These are phyloP conservation scores for Pythium brachiatum DNA, from an alignment of 352 stramenopile species.

Conservation along the genomic window DNA sequence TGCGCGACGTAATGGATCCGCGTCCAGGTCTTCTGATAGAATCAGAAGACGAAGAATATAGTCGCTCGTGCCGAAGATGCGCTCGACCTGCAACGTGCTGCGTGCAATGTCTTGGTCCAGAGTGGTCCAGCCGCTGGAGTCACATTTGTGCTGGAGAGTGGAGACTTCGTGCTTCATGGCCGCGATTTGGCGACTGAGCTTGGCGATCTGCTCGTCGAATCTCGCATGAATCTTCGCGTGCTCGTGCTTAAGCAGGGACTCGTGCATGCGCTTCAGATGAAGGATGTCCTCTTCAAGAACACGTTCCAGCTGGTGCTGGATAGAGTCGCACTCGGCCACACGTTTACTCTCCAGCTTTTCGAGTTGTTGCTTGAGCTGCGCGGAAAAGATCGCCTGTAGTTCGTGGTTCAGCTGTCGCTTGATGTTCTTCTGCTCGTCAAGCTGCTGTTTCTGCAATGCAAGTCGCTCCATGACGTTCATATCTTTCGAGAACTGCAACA, in stretches of 20 bases:
- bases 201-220: slow-evolving; percentile 46
- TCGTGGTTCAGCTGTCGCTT: slow-evolving; percentile 47
- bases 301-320: slow-evolving; percentile 46
- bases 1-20: slow-evolving; percentile 47
- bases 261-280: slow-evolving; percentile 65
- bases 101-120: slow-evolving; percentile 59
- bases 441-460: slow-evolving; percentile 46
- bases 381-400: slow-evolving; percentile 48
- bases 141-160: slow-evolving; percentile 48
- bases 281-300: slow-evolving; percentile 58
- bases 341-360: slow-evolving; percentile 42
- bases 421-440: slow-evolving; percentile 43
- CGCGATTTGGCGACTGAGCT: slow-evolving; percentile 37
- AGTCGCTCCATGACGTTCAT: slow-evolving; percentile 55
- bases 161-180: slow-evolving; percentile 42
- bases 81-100: slow-evolving; percentile 53
- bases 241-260: slow-evolving; percentile 50
- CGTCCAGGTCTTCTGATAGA: slow-evolving; percentile 68
- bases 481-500: slow-evolving; percentile 68
- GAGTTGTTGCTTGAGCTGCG: slow-evolving; percentile 33
- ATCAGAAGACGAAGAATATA: slow-evolving; percentile 70
- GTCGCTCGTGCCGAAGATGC: slow-evolving; percentile 71
- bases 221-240: slow-evolving; percentile 59
- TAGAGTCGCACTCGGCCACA: slow-evolving; percentile 34
- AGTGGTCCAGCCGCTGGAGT: slow-evolving; percentile 46